phyloP scores from a whole-genome alignment of 2,329 filamentous ascomycete species.

The Arthrobotrys sinensis region DNA sequence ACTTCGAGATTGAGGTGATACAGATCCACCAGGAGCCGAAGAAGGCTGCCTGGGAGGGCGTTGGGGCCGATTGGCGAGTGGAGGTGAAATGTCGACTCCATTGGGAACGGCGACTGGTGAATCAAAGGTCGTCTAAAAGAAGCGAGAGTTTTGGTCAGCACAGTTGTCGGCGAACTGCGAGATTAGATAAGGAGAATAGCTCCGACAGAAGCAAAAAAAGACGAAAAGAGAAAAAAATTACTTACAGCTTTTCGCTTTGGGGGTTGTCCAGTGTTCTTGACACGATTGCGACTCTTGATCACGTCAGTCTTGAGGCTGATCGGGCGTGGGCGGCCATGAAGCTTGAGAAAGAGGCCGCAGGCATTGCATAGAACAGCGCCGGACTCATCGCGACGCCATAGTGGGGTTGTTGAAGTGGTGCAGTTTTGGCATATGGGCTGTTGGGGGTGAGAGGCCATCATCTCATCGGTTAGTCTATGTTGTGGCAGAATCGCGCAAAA shows the following conservation, averaged over 20 bases:
- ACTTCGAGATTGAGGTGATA: constrained; percentile 64
- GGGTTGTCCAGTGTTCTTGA: constrained; percentile 87
- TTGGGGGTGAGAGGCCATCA: constrained; percentile 71
- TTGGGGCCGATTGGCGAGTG: constrained; percentile 48
- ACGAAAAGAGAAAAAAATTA: constrained; percentile 66
- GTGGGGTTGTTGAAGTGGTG: constrained; percentile 91
- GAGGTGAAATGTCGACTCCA: constrained; percentile 69
- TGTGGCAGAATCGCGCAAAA: constrained; percentile 68
- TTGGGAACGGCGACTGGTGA: constrained; percentile 63
- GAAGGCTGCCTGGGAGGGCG: constrained; percentile 68
- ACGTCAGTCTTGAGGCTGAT: constrained; percentile 99
- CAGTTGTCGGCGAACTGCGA: constrained; percentile 60
- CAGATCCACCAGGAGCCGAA: constrained; percentile 62
- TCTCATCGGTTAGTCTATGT: constrained; percentile 68
- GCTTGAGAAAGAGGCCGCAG: constrained; percentile 96
- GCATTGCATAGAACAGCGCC: constrained; percentile 98
- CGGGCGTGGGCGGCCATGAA: constrained; percentile 91
- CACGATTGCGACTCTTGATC: constrained; percentile 98
- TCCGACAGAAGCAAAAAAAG: constrained; percentile 40
- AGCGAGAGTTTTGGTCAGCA: constrained; percentile 49
- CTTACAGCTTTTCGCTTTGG: constrained; percentile 77
- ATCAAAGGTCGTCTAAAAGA: constrained; percentile 67
- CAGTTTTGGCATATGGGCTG: constrained; percentile 99
- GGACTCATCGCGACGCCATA: constrained; percentile 97
- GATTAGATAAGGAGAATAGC: constrained; percentile 48